These are phyloP conservation scores for Aegilops speltoides DNA, from an alignment of 176 grass and related monocot genomes.

Conservation along the genomic window DNA sequence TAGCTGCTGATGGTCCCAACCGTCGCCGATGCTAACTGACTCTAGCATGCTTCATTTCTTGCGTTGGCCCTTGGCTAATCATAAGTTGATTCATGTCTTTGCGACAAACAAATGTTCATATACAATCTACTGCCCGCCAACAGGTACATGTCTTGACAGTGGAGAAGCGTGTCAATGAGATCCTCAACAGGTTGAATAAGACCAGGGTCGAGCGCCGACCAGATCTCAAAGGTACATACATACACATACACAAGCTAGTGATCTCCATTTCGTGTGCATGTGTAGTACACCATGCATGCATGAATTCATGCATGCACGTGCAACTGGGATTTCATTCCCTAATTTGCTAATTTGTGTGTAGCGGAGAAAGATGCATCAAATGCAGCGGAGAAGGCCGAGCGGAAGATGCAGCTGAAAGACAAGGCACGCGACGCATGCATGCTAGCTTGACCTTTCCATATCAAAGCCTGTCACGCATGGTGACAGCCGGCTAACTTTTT, in stretches of 20 bases:
- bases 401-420: constrained; percentile 78
- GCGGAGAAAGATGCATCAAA: constrained; percentile 86
- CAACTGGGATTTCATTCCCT: neutral
- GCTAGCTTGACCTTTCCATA: neutral
- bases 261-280: neutral
- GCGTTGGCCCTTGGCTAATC: neutral
- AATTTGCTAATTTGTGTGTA: constrained; percentile 1
- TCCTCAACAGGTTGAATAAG: constrained; percentile 92
- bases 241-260: neutral
- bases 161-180: constrained; percentile 95
- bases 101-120: neutral
- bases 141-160: constrained; percentile 73
- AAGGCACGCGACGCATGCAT: constrained; percentile 31
- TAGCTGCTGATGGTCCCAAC: neutral
- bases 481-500: too few species aligned
- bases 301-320: neutral
- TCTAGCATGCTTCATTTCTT: neutral
- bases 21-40: neutral
- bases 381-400: constrained; percentile 73
- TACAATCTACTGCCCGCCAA: neutral
- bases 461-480: neutral
- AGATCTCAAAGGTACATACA: constrained; percentile 78
- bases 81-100: neutral
- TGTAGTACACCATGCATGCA: neutral
- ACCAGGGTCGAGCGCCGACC: constrained; percentile 83